Evolutionary conservation across 306 rosid species (phyloP), one percentile per base, ranked within the genome.

Genomic region (Vicia villosa): DNA sequence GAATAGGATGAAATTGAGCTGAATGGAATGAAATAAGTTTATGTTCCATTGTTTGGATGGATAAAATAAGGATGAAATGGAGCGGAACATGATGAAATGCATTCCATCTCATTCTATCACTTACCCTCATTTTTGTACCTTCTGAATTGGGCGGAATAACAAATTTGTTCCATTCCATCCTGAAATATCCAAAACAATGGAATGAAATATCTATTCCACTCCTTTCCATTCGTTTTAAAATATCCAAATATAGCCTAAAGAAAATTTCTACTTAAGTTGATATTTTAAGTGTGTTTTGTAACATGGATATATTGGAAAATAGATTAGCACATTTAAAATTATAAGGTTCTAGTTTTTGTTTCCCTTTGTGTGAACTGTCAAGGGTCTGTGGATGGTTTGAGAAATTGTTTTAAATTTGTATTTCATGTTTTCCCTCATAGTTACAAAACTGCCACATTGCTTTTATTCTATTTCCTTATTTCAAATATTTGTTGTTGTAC

Each of bases 311-410:
- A 0, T 45, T 42, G 34, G 10, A 70, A 62, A 63, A 63, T 77
- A 46, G 8, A 20, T 19, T 36, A 58, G 15, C 51, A 49, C 4
- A 13, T 49, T 10, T 34, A 8, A 10, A 13, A n/a, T 19, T 32
- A 15, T 28, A 13, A 57, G 6, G 1, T n/a, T 28, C 17, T 26
- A 13, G 46, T 11, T 3, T 46, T 37, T 46, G 38, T 64, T 49
- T 36, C 67, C 46, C 28, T 63, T 49, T 47, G 21, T 34, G 43
- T 58, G 61, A 80, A 30, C 52, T 69, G 20, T 21, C 59, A 4
- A 52, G 32, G 3, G 16, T 20, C 15, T 20, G 15, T 20, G n/a
- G 10, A 21, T 52, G 59, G 32, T 52, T 10, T 10, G 15, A 50
- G 56, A 50, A 17, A 49, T 49, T 47, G 54, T 8, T 47, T 47